Conservation (phyloP, 2,329 filamentous ascomycete genomes). For the Chalara sp. region DNA sequence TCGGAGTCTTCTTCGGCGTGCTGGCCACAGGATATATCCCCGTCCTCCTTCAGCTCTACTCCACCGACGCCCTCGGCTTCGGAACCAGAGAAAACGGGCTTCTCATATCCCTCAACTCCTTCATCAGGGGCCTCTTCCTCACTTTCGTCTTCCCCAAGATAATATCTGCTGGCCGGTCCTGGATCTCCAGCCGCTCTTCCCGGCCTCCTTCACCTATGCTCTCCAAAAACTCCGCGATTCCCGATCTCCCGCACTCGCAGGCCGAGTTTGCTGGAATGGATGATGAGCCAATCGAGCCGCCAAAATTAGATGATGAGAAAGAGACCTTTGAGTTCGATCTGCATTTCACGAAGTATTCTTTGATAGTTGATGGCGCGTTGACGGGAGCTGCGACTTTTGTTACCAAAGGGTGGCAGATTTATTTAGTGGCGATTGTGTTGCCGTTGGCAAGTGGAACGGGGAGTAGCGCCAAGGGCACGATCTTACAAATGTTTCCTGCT, state of each 20-base stretch:
- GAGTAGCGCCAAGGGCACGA: slow-evolving; percentile 65
- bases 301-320: slow-evolving; percentile 11
- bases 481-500: slow-evolving; percentile 61
- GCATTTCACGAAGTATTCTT: slow-evolving; percentile 58
- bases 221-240: slow-evolving; percentile 3
- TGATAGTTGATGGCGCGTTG: slow-evolving; percentile 57
- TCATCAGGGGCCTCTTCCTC: slow-evolving; percentile 36
- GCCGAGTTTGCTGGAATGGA: slow-evolving; percentile 10
- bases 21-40: slow-evolving; percentile 64
- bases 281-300: slow-evolving; percentile 8
- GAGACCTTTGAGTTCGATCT: slow-evolving; percentile 54
- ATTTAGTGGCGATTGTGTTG: slow-evolving; percentile 55
- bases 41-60: slow-evolving; percentile 44
- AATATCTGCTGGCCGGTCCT: slow-evolving; percentile 33
- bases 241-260: slow-evolving; percentile 39
- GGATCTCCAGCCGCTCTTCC: slow-evolving; percentile 14
- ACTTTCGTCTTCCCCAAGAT: slow-evolving; percentile 37
- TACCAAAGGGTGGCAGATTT: slow-evolving; percentile 60
- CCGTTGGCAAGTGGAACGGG: slow-evolving; percentile 65
- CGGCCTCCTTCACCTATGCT: background rate
- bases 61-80: slow-evolving; percentile 37
- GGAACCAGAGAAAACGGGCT: slow-evolving; percentile 37
- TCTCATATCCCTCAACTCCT: slow-evolving; percentile 37
- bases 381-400: slow-evolving; percentile 59
- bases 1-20: slow-evolving; percentile 61